Conservation (phyloP, 1,139 yeast genomes). For the Candida pseudocylindracea region DNA sequence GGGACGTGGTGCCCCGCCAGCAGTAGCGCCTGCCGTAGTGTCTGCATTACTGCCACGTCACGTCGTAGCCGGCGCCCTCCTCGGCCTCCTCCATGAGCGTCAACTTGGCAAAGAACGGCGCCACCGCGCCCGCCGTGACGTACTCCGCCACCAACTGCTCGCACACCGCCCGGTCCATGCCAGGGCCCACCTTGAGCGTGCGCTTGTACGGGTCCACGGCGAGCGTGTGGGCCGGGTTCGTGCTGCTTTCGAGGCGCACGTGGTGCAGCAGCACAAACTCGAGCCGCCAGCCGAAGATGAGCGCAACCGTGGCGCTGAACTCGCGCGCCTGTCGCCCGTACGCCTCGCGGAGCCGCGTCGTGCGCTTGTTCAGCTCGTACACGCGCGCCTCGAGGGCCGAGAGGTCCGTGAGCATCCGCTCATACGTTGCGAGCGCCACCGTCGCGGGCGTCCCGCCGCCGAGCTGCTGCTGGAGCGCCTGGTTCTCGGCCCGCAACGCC, state of each 20-base stretch:
- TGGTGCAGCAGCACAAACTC: constrained; percentile 40
- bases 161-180: constrained; percentile 24
- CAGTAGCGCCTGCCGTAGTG: too few species aligned
- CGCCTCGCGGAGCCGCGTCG: constrained; percentile 34
- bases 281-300: constrained; percentile 50
- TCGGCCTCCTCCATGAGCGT: too few species aligned
- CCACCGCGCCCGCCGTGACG: constrained; percentile 47
- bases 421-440: constrained; percentile 44
- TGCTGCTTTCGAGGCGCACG: constrained; percentile 2
- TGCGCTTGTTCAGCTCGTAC: constrained; percentile 30
- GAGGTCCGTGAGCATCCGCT: constrained; percentile 36
- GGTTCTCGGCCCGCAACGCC: constrained; percentile 34
- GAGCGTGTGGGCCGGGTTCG: constrained; percentile 23
- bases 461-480: constrained; percentile 14
- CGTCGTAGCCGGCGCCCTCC: too few species aligned
- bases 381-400: constrained; percentile 23
- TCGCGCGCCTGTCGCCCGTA: constrained; percentile 57
- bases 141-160: constrained; percentile 39
- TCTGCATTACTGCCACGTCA: too few species aligned
- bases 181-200: constrained; percentile 17
- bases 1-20: too few species aligned
- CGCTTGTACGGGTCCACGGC: constrained; percentile 15
- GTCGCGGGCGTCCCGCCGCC: constrained; percentile 5
- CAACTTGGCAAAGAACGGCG: constrained; percentile 45
- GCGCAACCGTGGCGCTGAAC: constrained; percentile 44